A percentile compares a stretch with the other conserved stretches of the same genome.
Evolutionary conservation across 345 rosid species (phyloP).

Genomic region (Noccaea bulbosa): DNA sequence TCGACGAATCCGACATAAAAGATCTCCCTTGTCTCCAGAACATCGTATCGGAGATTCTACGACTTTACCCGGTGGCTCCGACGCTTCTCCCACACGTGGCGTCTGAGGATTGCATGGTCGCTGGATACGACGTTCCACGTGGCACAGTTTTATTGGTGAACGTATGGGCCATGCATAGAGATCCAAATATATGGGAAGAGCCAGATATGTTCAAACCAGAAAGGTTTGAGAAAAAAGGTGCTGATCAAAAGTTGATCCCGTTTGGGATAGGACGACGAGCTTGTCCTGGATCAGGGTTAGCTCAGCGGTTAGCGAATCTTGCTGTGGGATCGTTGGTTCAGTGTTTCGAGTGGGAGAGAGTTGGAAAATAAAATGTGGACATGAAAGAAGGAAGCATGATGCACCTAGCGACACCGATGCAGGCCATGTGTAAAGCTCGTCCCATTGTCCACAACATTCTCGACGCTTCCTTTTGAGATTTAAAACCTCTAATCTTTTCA

Average conservation of each 20-base stretch:
- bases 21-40: no score
- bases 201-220: conserved; percentile 44
- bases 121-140: conserved; percentile 13
- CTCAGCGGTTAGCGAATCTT: neutral
- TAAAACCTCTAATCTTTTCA: no score
- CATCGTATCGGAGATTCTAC: no score
- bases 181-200: conserved; percentile 46
- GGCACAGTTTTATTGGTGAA: conserved; percentile 47
- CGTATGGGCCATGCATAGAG: conserved; percentile 49
- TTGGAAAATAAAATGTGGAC: no score
- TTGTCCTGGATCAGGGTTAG: neutral
- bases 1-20: no score
- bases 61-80: neutral
- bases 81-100: neutral
- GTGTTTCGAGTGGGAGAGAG: no score
- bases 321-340: conserved; percentile 3
- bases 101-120: neutral
- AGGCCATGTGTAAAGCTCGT: no score
- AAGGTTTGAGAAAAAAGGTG: conserved; percentile 39
- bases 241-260: conserved; percentile 38
- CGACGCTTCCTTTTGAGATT: no score
- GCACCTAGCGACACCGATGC: no score
- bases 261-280: neutral
- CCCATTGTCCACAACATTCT: no score
- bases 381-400: no score